A percentile compares a stretch with the other conserved stretches of the same genome.
Evolutionary conservation across 2,329 filamentous ascomycete species (phyloP).

Genomic region (Xylariomycetidae sp.): DNA sequence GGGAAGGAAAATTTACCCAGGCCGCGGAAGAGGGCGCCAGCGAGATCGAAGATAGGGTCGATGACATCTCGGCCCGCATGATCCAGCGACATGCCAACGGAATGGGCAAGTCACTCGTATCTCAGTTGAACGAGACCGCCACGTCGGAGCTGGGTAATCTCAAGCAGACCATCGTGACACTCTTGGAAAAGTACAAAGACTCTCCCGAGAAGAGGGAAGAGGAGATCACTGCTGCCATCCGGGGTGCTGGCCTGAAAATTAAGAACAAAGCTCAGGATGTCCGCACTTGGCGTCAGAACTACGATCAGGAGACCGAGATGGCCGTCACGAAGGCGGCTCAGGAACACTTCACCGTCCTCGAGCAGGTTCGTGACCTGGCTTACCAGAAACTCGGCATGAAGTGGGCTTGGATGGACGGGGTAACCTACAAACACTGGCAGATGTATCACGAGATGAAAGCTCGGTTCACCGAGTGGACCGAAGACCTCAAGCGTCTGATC

Average conservation of each 20-base stretch:
- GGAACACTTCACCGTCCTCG: constrained; percentile 76
- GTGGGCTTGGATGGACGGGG: constrained; percentile 93
- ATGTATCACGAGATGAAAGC: constrained; percentile 87
- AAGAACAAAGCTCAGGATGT: constrained; percentile 74
- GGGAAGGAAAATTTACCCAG: constrained; percentile 83
- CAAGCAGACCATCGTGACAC: constrained; percentile 60
- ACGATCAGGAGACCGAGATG: constrained; percentile 63
- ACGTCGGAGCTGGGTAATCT: constrained; percentile 59
- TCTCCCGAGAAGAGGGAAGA: constrained; percentile 38
- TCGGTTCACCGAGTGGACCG: constrained; percentile 79
- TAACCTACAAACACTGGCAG: constrained; percentile 96
- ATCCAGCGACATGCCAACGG: constrained; percentile 60
- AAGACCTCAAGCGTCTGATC: constrained; percentile 73
- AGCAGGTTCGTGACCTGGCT: constrained; percentile 76
- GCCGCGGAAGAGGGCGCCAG: constrained; percentile 75
- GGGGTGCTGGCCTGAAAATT: constrained; percentile 65
- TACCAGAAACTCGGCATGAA: constrained; percentile 88
- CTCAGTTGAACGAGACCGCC: constrained; percentile 64
- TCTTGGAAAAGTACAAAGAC: constrained; percentile 53
- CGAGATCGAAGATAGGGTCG: constrained; percentile 67
- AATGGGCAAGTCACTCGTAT: constrained; percentile 62
- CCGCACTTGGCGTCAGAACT: constrained; percentile 70
- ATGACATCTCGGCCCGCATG: constrained; percentile 52
- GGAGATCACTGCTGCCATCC: constrained; percentile 46
- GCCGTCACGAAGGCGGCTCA: constrained; percentile 70